Conservation (phyloP, 306 rosid genomes). For the Glycine soja region DNA sequence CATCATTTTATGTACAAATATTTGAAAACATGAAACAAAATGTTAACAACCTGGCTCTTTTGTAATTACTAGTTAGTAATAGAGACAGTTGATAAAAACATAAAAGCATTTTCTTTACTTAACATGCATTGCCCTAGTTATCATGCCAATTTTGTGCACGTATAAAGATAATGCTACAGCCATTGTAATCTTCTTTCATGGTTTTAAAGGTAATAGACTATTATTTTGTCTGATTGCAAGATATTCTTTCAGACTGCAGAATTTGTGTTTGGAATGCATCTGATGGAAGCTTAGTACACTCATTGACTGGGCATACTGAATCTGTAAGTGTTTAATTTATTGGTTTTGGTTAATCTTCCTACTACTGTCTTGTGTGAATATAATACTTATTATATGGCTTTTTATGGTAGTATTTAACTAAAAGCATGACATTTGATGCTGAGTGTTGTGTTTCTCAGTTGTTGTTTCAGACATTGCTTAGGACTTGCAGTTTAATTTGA, state of each 20-base stretch:
- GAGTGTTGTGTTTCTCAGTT: slow-evolving; percentile 34
- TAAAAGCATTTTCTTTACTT: not conserved
- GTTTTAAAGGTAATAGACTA: slow-evolving; percentile 26
- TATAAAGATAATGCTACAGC: slow-evolving; percentile 24
- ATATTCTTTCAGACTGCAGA: too few relatives aligned
- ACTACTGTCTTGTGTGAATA: slow-evolving; percentile 15
- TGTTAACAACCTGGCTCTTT: not conserved
- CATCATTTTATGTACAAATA: not conserved
- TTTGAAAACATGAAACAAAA: not conserved
- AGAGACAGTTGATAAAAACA: not conserved
- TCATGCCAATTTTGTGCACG: slow-evolving; percentile 7
- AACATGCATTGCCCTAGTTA: slow-evolving; percentile 27
- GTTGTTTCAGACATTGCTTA: not conserved
- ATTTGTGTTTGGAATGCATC: slow-evolving; percentile 76
- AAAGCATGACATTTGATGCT: slow-evolving; percentile 31
- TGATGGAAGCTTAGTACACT: slow-evolving; percentile 98
- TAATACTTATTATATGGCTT: slow-evolving; percentile 11
- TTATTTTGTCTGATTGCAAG: not conserved
- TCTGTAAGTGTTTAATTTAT: slow-evolving; percentile 74
- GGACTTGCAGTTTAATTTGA: not conserved
- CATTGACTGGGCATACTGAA: slow-evolving; percentile 93
- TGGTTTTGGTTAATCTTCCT: slow-evolving; percentile 30
- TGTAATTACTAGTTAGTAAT: not conserved
- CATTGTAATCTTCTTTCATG: slow-evolving; percentile 38
- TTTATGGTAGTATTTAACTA: slow-evolving; percentile 27